Evolutionary conservation across 139 green algal genomes (phyloP), one percentile per base, ranked within the genome.

Genomic region (Mesotaenium endlicherianum): DNA sequence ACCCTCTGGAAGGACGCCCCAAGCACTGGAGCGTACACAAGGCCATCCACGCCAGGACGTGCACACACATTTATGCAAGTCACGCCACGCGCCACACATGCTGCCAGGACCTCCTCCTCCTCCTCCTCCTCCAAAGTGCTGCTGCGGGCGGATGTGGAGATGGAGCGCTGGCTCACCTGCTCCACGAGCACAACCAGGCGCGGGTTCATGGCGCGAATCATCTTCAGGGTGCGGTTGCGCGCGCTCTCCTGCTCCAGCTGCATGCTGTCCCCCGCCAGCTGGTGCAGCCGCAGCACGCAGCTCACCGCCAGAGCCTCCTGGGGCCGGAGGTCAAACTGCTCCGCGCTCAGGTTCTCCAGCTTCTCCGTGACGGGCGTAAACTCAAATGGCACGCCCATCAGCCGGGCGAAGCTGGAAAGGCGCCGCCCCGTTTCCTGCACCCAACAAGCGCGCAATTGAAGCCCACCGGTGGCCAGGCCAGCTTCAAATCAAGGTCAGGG

Each of bases 301-400:
- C 36, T 82, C 75, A 82, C 75, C 40, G 59, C 75, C 75, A 82
- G 58, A 38, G 53, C 75, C 58, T 82, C 75, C 20, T 50, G 17
- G 3, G 17, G 30, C 17, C 75, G 34, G 43, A 82, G 34, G 1
- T 41, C 39, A 1, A 82, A 47, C 0, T 82, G 75, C 36, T 39
- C n/a, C 17, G 49, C 67, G 20, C 31, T 45, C 20, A 80, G 71
- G 72, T 74, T 36, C 30, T 80, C 72, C 1, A 80, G 50, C 34
- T 77, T 4, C n/a, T 80, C 72, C 16, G 72, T 80, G 49, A 80
- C 41, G 11, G 72, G 49, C 34, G 34, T 74, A 34, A 80, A 80
- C 50, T 80, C 72, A 80, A 80, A 80, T 11, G 72, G 72, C 49
- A 80, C 72, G 26, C 72, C 72, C 16, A 80, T 80, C 50, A 80